Evolutionary conservation across 2,329 filamentous ascomycete species (phyloP), one percentile per base, ranked within the genome.

Genomic region (Tympanopsis confertula): DNA sequence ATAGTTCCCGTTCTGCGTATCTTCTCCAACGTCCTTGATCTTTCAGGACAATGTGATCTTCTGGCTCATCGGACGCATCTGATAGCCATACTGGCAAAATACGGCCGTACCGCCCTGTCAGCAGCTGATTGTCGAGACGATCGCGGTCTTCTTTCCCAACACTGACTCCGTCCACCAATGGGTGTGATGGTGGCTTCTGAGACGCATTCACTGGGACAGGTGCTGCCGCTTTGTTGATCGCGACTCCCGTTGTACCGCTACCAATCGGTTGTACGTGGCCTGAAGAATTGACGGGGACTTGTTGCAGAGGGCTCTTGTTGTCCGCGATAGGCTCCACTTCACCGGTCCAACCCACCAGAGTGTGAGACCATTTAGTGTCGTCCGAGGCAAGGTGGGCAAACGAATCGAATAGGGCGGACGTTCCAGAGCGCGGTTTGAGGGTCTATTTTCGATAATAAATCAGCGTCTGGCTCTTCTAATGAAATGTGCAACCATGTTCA

Each of bases 311-410:
- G 4, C 66, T 65, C 12, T 63, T 45, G 15, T 57, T 51, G 33
- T 71, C 66, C 29, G 53, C 44, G 3, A 66, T 61, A 3, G 58
- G 62, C 40, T 79, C 74, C 41, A 89, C 82, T 57, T 96, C 89
- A 41, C 89, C 89, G 3, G 89, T 94, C 89, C 89, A 96, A 35
- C 86, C 88, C 38, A 96, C 84, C 4, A 95, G 73, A 1, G 81
- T 91, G 62, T 95, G 89, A 50, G 87, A 86, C 88, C 88, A 96
- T 15, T 82, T 78, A 2, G 82, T 80, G 32, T 82, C 71, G 39
- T 82, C 69, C n/a, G 87, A 93, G 3, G 87, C 85, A 33, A 96
- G 76, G 59, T 93, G 81, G 39, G 81, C 75, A 52, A 96, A 87
- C 7, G 87, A 88, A 57, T 95, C 87, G 60, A 93, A 93, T 22